phyloP scores from a whole-genome alignment of 371 early-diverging fungal genomes.

The Nosema muscidifuracis region DNA sequence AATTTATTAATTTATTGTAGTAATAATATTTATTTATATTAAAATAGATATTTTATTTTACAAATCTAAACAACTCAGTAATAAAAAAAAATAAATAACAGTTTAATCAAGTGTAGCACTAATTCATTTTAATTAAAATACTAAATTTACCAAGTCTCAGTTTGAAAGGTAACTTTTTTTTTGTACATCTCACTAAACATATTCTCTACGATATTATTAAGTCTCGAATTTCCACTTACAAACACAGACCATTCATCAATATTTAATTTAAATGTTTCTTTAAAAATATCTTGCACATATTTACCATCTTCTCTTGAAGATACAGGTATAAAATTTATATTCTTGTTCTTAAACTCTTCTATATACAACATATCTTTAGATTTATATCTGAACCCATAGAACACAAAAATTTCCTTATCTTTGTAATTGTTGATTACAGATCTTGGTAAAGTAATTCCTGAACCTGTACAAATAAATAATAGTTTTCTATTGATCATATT shows the following conservation, averaged over 20 bases:
- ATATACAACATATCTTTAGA: constrained; percentile 46
- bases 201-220: constrained; percentile 40
- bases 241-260: constrained; percentile 50
- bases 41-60: too few relatives aligned
- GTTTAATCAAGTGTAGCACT: too few relatives aligned
- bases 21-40: too few relatives aligned
- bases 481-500: constrained; percentile 46
- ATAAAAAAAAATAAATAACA: too few relatives aligned
- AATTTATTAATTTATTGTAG: too few relatives aligned
- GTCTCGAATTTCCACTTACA: constrained; percentile 52
- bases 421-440: constrained; percentile 41
- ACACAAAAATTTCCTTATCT: constrained; percentile 36
- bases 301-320: constrained; percentile 38
- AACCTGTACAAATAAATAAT: constrained; percentile 58
- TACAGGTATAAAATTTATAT: constrained; percentile 14
- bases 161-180: constrained; percentile 43
- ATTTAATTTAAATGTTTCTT: constrained; percentile 16
- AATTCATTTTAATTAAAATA: too few relatives aligned
- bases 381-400: constrained; percentile 58
- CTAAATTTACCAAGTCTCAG: constrained; percentile 62
- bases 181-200: constrained; percentile 34
- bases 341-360: constrained; percentile 8
- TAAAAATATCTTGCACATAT: constrained; percentile 46
- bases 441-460: constrained; percentile 57
- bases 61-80: too few relatives aligned